Evolutionary conservation across 306 rosid genomes (phyloP).

Genomic region (Castanopsis chinensis): DNA sequence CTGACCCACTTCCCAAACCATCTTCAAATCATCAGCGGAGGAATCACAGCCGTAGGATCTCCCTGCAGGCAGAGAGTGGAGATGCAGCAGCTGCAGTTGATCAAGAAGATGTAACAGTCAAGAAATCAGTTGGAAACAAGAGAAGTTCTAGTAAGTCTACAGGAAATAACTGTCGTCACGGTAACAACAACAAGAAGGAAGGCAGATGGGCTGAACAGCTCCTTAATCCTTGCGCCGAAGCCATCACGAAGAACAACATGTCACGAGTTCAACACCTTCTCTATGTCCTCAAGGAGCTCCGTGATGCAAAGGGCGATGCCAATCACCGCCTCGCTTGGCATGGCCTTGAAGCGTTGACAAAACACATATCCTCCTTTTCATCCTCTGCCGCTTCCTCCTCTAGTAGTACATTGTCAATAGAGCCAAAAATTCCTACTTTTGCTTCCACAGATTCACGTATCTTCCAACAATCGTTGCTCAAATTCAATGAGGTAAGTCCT

Average conservation of each 20-base stretch:
- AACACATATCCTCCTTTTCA: constrained; percentile 45
- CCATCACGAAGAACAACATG: constrained; percentile 52
- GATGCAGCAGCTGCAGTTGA: constrained; percentile 6
- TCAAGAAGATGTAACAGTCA: constrained; percentile 27
- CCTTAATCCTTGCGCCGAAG: constrained; percentile 80
- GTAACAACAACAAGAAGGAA: constrained; percentile 62
- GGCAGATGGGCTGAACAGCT: constrained; percentile 98
- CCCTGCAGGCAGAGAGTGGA: constrained; percentile 33
- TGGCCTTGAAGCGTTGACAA: constrained; percentile 62
- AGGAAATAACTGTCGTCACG: constrained; percentile 44
- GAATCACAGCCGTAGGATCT: constrained; percentile 30
- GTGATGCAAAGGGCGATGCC: constrained; percentile 72
- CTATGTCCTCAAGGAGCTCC: constrained; percentile 84
- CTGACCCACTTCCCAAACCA: constrained; percentile 31
- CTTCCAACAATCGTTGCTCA: constrained; percentile 67
- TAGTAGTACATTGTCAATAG: too few relatives aligned
- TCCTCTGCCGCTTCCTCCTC: constrained; percentile 23
- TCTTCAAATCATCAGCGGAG: constrained; percentile 38
- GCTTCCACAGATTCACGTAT: constrained; percentile 64
- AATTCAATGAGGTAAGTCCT: constrained; percentile 86
- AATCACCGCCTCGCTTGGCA: constrained; percentile 79
- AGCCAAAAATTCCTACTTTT: constrained; percentile 45
- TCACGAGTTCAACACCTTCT: constrained; percentile 79
- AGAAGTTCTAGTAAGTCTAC: constrained; percentile 44
- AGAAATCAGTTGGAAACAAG: constrained; percentile 54